Percentiles rank a stretch among this genome's conserved stretches.
phyloP scores from a whole-genome alignment of 805 yeast genomes.

The Starmerella asiatica region DNA sequence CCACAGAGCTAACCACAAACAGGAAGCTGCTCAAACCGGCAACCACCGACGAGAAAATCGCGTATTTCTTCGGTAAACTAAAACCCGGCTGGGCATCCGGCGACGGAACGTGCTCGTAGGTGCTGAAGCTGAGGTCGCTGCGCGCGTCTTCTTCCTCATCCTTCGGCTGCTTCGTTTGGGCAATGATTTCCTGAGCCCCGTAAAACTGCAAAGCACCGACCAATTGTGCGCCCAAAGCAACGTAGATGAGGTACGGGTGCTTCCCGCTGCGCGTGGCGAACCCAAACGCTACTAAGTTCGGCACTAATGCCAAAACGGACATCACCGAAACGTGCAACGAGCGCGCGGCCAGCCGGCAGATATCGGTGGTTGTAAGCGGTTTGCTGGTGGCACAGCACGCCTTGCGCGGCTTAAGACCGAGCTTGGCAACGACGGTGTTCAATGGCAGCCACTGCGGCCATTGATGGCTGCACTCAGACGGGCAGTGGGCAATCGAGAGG shows the following conservation, averaged over 20 bases:
- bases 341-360: neutral
- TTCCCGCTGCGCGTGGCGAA: slow-evolving; percentile 21
- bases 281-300: slow-evolving; percentile 22
- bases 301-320: slow-evolving; percentile 18
- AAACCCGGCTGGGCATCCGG: neutral
- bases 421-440: neutral
- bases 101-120: slow-evolving; percentile 17
- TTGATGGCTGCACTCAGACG: slow-evolving; percentile 1
- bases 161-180: slow-evolving; percentile 6
- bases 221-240: slow-evolving; percentile 25
- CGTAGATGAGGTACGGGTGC: slow-evolving; percentile 28
- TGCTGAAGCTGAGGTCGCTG: slow-evolving; percentile 13
- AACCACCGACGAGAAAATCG: slow-evolving; percentile 18
- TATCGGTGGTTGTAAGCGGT: neutral
- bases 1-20: slow-evolving; percentile 17
- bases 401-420: neutral
- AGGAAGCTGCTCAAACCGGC: slow-evolving; percentile 19
- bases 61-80: slow-evolving; percentile 13
- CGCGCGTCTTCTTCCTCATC: slow-evolving; percentile 5
- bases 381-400: neutral
- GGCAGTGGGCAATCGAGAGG: slow-evolving; percentile 16
- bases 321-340: slow-evolving; percentile 13
- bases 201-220: slow-evolving; percentile 21
- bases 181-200: slow-evolving; percentile 19
- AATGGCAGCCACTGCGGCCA: neutral